Base-by-base conservation (phyloP, 2,329 filamentous ascomycete genomes). In the Monosporascus sp. region DNA sequence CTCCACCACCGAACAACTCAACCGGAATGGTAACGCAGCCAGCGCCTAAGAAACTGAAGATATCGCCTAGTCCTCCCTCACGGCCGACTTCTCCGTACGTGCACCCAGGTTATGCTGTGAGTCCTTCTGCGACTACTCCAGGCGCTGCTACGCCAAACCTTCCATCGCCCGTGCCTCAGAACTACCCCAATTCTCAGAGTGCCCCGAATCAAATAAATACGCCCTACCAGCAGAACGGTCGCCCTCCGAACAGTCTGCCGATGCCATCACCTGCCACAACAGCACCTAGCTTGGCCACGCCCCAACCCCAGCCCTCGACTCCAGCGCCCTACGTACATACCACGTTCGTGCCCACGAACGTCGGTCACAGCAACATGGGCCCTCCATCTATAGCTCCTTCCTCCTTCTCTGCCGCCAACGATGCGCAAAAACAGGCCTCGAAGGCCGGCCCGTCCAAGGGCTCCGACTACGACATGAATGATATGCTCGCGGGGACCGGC, bases 401-500 rank as follows among this genome's bases (percentile, higher is more conserved):
- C 20, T 58, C 63, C 18, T 60, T 61, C 40, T 60, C 55, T 44
- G 38, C 18, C 41, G 28, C 58, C 49, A 53, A 67, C 63, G 58
- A 71, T 63, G 35, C 60, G 63, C 9, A 75, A 70, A 53, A 63
- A 67, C 46, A 86, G 82, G 84, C 80, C 63, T 85, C 79, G 63
- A 83, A 81, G 63, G 83, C 77, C 54, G 76, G 77, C 59, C 80
- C 84, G 44, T 78, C 80, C 14, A 90, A 85, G 59, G 78, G 80
- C 51, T 77, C 78, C 52, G 75, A 82, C 53, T 84, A 92, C 62
- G 90, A 96, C 63, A 80, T 92, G 46, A 89, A 87, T 59, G 92
- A 97, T 72, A 88, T 91, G 49, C 72, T 96, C 51, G 86, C 87
- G 18, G 89, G 88, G 18, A 93, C 91, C 17, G 91, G 91, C 49